phyloP scores from a whole-genome alignment of 352 stramenopile genomes.

The Globisporangium recalcitrans region DNA sequence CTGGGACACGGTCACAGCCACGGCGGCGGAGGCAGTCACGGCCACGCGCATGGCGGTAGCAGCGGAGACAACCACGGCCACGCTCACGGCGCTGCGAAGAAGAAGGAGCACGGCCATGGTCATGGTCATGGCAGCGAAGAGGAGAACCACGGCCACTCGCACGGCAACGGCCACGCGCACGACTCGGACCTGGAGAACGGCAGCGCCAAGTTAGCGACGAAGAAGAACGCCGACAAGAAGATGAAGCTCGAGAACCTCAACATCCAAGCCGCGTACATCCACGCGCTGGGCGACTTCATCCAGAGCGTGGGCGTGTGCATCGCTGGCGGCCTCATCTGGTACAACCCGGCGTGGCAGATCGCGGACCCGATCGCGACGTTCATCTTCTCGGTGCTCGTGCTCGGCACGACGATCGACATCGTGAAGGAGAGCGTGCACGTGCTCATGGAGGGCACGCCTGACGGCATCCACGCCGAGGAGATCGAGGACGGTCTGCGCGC shows the following conservation, averaged over 20 bases:
- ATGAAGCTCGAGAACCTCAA: constrained; percentile 91
- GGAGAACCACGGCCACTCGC: constrained; percentile 31
- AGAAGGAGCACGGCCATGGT: constrained; percentile 36
- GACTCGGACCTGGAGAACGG: constrained; percentile 28
- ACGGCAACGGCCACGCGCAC: constrained; percentile 15
- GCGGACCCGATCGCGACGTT: constrained; percentile 97
- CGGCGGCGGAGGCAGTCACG: constrained; percentile 39
- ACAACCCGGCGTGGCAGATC: constrained; percentile 93
- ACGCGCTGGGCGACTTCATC: constrained; percentile 96
- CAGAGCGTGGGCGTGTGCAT: constrained; percentile 96
- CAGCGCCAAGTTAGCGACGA: constrained; percentile 15
- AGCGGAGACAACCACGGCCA: constrained; percentile 19
- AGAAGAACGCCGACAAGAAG: constrained; percentile 17
- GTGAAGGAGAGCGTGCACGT: constrained; percentile 90
- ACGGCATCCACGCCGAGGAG: constrained; percentile 83
- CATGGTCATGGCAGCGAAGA: constrained; percentile 49
- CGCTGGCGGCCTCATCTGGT: constrained; percentile 95
- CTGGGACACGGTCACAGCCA: constrained; percentile 80
- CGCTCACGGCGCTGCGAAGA: constrained; percentile 17
- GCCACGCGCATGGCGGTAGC: constrained; percentile 22
- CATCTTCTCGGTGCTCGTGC: constrained; percentile 94
- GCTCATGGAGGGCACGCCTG: constrained; percentile 94
- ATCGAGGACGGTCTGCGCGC: constrained; percentile 76
- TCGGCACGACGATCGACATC: constrained; percentile 91
- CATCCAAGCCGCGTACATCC: constrained; percentile 95